Evolutionary conservation across 2,329 filamentous ascomycete species (phyloP), one percentile per base, ranked within the genome.

Genomic region (Grosmannia penicillata): DNA sequence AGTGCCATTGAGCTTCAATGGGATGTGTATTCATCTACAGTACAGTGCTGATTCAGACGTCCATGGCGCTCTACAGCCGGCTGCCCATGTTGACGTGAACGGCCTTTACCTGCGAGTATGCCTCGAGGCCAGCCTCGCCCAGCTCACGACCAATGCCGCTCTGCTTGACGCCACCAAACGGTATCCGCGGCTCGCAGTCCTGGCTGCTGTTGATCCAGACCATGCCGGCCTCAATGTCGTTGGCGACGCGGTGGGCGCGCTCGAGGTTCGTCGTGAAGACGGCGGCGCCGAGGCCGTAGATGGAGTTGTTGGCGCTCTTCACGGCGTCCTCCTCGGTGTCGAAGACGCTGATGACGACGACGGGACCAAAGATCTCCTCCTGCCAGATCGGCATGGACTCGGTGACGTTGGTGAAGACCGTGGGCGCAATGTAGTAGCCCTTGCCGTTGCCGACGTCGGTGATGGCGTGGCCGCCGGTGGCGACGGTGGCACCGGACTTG

Each of bases 321-420:
- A 71, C 48, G 0, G 63, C 67, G 42, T 71, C 67, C 19, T 65
- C 63, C 43, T 71, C 67, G 0, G 57, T 61, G 46, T 63, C 63
- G 56, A 72, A 72, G 2, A 56, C 59, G n/a, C 52, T 53, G 39
- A 72, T 61, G 8, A 65, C 66, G 3, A 71, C 67, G 40, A 75
- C 71, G 2, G 72, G 72, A 0, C 72, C 72, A 44, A 76, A 76
- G 24, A 76, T 63, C 43, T 76, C 70, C 49, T 75, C 70, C 30
- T 52, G 51, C 43, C 54, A 58, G 39, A 63, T 57, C 14, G 11
- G 22, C 44, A 47, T 46, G 11, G 35, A 14, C 17, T 37, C 18
- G 26, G 25, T 36, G 8, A 48, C 46, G 13, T 47, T 21, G 3
- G 43, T 44, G 17, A 48, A 47, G 10, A 49, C 40, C 2, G 46